These are phyloP conservation scores for Schizophyllum amplum DNA, from an alignment of 1,284 basidiomycete genomes.

Conservation along the genomic window DNA sequence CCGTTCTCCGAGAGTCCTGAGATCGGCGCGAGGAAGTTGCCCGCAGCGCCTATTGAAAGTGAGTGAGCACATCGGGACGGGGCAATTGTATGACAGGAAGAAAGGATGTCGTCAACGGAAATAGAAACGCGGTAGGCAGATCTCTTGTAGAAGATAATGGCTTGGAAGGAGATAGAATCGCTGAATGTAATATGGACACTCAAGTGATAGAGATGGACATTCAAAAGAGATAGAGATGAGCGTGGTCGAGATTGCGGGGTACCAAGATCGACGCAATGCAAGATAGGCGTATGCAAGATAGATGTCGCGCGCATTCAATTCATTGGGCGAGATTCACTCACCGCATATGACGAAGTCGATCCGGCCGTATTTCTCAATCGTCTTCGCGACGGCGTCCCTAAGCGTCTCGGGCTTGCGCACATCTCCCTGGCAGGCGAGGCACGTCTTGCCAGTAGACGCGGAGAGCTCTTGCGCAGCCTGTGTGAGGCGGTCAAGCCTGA, in stretches of 20 bases:
- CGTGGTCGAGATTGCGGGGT: too few relatives aligned
- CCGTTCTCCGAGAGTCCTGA: slow-evolving; percentile 78
- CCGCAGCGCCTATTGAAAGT: slow-evolving; percentile 64
- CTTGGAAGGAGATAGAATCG: slow-evolving; percentile 1
- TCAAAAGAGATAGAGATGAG: too few relatives aligned
- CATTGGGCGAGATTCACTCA: slow-evolving; percentile 21
- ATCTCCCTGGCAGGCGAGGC: slow-evolving; percentile 75
- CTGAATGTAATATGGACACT: neutral
- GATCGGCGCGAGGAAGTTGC: slow-evolving; percentile 85
- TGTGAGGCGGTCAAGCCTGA: slow-evolving; percentile 69
- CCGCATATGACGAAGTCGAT: slow-evolving; percentile 97
- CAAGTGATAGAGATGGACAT: too few relatives aligned
- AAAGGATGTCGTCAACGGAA: neutral
- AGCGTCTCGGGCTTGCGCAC: slow-evolving; percentile 75
- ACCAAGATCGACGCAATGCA: too few relatives aligned
- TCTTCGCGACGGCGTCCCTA: slow-evolving; percentile 67
- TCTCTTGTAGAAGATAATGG: too few relatives aligned
- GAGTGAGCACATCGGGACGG: neutral
- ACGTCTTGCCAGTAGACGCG: slow-evolving; percentile 59
- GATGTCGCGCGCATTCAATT: neutral
- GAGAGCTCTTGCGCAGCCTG: slow-evolving; percentile 69
- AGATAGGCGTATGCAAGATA: neutral
- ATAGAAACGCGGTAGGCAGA: neutral
- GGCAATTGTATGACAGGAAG: neutral
- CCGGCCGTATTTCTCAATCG: slow-evolving; percentile 72